These are phyloP conservation scores for Coemansia asiatica DNA, from an alignment of 192 early-diverging fungal species.

Conservation along the genomic window DNA sequence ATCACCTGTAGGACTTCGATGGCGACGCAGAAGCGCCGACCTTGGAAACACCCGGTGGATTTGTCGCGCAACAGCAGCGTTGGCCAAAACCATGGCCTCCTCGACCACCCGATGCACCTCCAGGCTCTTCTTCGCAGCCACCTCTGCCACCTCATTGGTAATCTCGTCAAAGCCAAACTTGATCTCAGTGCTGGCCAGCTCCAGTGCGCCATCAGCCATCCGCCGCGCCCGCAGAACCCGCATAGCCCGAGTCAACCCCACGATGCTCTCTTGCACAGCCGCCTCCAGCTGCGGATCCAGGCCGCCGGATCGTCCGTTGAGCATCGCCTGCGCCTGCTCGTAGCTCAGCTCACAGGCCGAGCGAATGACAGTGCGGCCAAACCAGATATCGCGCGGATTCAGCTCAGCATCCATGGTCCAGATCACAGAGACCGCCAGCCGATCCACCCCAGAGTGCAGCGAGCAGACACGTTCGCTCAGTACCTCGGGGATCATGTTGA, in stretches of 20 bases:
- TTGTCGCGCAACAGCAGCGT: slow-evolving; percentile 62
- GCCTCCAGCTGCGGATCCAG: slow-evolving; percentile 45
- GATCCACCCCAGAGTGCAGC: slow-evolving; percentile 63
- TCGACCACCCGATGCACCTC: slow-evolving; percentile 75
- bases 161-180: slow-evolving; percentile 68
- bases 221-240: slow-evolving; percentile 59
- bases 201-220: slow-evolving; percentile 62
- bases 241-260: slow-evolving; percentile 57
- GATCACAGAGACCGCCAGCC: slow-evolving; percentile 72
- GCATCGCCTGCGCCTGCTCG: slow-evolving; percentile 70
- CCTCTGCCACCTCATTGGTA: slow-evolving; percentile 61
- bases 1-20: slow-evolving; percentile 62
- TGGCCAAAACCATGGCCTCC: slow-evolving; percentile 82
- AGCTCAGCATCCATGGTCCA: slow-evolving; percentile 62
- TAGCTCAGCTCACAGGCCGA: slow-evolving; percentile 76
- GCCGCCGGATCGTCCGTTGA: slow-evolving; percentile 58
- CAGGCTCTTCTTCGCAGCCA: slow-evolving; percentile 63
- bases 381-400: slow-evolving; percentile 62
- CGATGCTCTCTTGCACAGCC: slow-evolving; percentile 45
- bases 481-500: slow-evolving; percentile 78
- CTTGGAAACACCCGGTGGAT: slow-evolving; percentile 59
- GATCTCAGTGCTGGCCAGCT: slow-evolving; percentile 72
- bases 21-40: slow-evolving; percentile 66
- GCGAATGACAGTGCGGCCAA: slow-evolving; percentile 70
- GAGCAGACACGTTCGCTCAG: slow-evolving; percentile 74